Evolutionary conservation across 2,329 filamentous ascomycete genomes (phyloP).

Genomic region (Alternaria tenuissima): DNA sequence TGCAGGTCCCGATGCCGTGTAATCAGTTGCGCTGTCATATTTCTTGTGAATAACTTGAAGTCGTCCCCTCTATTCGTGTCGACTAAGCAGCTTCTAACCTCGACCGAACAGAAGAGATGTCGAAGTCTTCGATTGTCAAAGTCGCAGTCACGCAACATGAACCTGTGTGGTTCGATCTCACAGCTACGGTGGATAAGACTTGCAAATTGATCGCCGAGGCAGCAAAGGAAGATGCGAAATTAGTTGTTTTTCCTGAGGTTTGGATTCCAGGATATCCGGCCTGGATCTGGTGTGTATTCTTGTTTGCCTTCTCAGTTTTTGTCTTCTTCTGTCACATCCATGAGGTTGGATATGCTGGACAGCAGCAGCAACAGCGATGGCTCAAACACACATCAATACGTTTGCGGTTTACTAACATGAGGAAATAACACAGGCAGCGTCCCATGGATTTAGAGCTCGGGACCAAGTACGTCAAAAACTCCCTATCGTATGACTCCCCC

Average conservation of each 20-base stretch:
- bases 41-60: neutral
- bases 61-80: neutral
- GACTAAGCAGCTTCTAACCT: neutral
- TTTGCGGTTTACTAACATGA: neutral
- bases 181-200: conserved; percentile 64
- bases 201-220: conserved; percentile 65
- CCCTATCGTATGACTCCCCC: conserved; percentile 50
- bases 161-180: conserved; percentile 67
- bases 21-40: neutral
- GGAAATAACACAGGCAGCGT: conserved; percentile 42
- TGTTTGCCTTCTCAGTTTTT: neutral
- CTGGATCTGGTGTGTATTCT: conserved; percentile 44
- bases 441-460: conserved; percentile 53
- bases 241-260: conserved; percentile 61
- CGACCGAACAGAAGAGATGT: neutral
- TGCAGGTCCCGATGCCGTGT: neutral
- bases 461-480: conserved; percentile 57
- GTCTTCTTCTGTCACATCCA: neutral
- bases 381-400: conserved; percentile 32
- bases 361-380: neutral
- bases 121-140: neutral
- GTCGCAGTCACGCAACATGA: conserved; percentile 66
- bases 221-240: conserved; percentile 60
- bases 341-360: neutral
- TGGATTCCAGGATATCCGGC: conserved; percentile 58